A percentile compares a stretch with the other conserved stretches of the same genome.
Conservation (phyloP, 805 yeast species). For the Pichia paraexigua region DNA sequence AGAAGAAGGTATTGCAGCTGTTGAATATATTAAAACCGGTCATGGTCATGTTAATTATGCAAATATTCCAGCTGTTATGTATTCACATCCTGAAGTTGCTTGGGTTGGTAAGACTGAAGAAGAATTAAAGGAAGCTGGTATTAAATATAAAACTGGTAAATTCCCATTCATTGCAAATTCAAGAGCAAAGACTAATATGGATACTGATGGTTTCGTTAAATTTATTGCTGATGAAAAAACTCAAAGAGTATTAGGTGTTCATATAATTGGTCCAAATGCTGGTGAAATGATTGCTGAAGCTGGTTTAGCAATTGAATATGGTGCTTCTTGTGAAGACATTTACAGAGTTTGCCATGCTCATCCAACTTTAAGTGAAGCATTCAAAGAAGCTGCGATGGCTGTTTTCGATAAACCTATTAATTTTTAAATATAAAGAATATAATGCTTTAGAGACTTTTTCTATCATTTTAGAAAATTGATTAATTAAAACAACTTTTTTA, state of each 20-base stretch:
- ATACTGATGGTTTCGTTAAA: conserved; percentile 96
- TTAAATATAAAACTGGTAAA: conserved; percentile 89
- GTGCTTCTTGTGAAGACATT: conserved; percentile 96
- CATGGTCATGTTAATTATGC: conserved; percentile 98
- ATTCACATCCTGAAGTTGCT: conserved; percentile 98
- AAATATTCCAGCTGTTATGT: conserved; percentile 97
- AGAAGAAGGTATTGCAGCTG: conserved; percentile 99
- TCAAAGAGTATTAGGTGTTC: conserved; percentile 92
- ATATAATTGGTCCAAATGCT: conserved; percentile 96
- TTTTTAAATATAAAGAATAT: conserved; percentile 38
- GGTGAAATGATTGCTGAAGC: conserved; percentile 99
- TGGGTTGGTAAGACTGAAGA: conserved; percentile 95
- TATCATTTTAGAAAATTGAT: not conserved
- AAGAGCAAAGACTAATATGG: conserved; percentile 96
- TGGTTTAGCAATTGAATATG: conserved; percentile 95
- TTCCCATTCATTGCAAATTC: conserved; percentile 99
- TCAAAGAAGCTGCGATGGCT: conserved; percentile 95
- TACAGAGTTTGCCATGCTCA: conserved; percentile 98
- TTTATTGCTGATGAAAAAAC: conserved; percentile 94
- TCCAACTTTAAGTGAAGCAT: conserved; percentile 96
- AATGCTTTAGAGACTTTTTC: not conserved
- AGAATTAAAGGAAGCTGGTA: conserved; percentile 57
- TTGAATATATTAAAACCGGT: conserved; percentile 85
- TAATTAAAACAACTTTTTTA: not conserved
- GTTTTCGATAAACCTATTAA: conserved; percentile 89